Percentiles rank a stretch among this genome's conserved stretches.
These are phyloP conservation scores for Berberis thunbergii DNA, from an alignment of 164 flowering plant genomes.

Conservation along the genomic window DNA sequence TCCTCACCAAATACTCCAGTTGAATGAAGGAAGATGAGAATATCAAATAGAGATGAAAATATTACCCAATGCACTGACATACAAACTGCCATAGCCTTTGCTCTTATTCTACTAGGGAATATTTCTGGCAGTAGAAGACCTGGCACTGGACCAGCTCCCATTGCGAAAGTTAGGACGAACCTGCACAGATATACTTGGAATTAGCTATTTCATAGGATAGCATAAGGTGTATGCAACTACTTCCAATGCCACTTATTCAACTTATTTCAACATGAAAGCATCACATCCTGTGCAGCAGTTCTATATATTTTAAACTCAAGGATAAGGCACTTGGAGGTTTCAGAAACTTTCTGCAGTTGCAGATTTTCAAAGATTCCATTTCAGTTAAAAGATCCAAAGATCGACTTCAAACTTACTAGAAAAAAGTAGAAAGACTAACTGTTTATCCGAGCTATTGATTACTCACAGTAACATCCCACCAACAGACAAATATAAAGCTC, in stretches of 20 bases:
- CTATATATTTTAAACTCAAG: background rate
- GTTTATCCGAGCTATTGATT: constrained; percentile 4
- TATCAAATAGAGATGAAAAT: background rate
- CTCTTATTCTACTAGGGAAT: constrained; percentile 73
- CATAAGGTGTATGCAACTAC: background rate
- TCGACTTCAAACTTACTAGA: background rate
- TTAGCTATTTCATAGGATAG: background rate
- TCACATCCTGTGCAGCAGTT: background rate
- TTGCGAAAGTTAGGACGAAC: constrained; percentile 76
- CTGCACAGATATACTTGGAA: constrained; percentile 29
- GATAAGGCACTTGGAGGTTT: no score
- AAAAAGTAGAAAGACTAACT: background rate
- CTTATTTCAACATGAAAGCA: background rate
- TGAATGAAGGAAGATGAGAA: no score
- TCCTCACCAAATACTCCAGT: no score
- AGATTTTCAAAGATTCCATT: background rate
- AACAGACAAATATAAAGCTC: constrained; percentile 56
- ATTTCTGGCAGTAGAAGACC: constrained; percentile 88
- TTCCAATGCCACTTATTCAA: background rate
- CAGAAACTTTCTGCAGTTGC: background rate
- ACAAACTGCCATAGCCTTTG: constrained; percentile 91
- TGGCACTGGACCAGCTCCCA: constrained; percentile 98
- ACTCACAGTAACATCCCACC: constrained; percentile 93
- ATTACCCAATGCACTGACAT: constrained; percentile 92
- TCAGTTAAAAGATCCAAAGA: background rate